Base-by-base conservation (phyloP, 75 land plant genomes). In the Sequoia sempervirens region DNA sequence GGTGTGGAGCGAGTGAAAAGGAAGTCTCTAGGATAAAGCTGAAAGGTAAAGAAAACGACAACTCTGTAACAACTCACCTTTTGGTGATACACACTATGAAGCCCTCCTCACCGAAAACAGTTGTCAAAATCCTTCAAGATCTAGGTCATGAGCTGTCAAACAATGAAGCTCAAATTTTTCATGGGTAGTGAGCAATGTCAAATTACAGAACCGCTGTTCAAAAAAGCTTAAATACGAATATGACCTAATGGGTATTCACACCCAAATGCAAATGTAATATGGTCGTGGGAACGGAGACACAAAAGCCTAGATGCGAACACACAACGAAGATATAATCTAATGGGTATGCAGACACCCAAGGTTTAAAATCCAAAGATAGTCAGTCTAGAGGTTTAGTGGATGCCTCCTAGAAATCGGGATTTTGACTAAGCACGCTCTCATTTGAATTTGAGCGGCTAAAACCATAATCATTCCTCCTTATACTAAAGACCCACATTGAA, bases 1-100 rank as follows among this genome's bases (percentile, higher is more conserved):
- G 13, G 3, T 70, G 37, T 70, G 12, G 26, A 32, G 73, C 15
- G 36, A 32, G 36, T 12, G 37, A 70, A 28, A 70, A 30, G 73
- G 36, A 70, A 70, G 37, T 32, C 73, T 32, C 36, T 30, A 12
- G 73, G 36, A 32, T 70, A 70, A 70, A 70, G 73, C 68, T 64
- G 18, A 75, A 75, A 78, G 50, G 46, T 38, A 26, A 78, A 45
- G 80, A 78, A 41, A n/a, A 36, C 45, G 80, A 78, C 50, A 78
- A 78, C 50, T n/a, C 80, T 78, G 30, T n/a, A 45, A 78, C 80
- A 45, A 78, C 80, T 78, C 80, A 78, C 50, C 80, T 78, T 45
- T 45, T n/a, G 4, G 47, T 18, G 17, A 38, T 41, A 75, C 79
- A 75, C 80, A 75, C 80, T 41, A 10, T 45, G 50, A 43, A 78